Base-by-base conservation (phyloP, 2,329 filamentous ascomycete species). In the Pyrenochaeta sp. region DNA sequence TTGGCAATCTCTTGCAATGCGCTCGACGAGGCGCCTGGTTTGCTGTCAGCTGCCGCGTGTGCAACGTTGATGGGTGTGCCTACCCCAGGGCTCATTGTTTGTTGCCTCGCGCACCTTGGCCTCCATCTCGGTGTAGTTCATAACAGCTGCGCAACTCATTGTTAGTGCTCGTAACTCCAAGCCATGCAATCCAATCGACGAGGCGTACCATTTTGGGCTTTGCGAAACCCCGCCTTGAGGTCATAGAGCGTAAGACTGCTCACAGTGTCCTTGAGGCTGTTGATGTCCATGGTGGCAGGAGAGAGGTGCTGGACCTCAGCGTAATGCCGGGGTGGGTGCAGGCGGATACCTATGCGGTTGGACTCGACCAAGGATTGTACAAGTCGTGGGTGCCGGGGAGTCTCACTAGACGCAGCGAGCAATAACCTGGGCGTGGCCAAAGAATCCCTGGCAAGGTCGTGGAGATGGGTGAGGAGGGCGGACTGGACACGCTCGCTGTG, bases 1-100 rank as follows among this genome's bases (percentile, higher is more conserved):
- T 92, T 96, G 74, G 94, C 91, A 72, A 99, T 99, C 75, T 99
- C 94, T 75, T 97, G 92, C 92, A 97, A 96, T 65, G 88, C 72
- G 8, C 88, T 89, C 32, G 89, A 90, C 7, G 89, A 93, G 37
- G 90, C 88, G 89, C 69, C 69, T 69, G 49, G 41, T 17, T 21
- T 6, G 15, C 23, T 13, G 45, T 67, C 40, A 67, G 53, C 37
- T 39, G 9, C 10, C 26, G 31, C 17, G 9, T 10, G 7, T 30
- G 10, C 8, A 19, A 11, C 15, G 21, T 20, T 18, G 87, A 87
- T 9, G 87, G 89, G 36, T 87, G 85, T 55, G 41, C 60, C 38
- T 50, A 68, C 92, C 94, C 94, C 94, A 99, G 44, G 94, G 94
- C 73, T 99, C 94, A 72, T 97, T 97, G 76, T 99, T 99, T 24